These are phyloP conservation scores for Rosa hybrid DNA, from an alignment of 331 rosid species.

Conservation along the genomic window DNA sequence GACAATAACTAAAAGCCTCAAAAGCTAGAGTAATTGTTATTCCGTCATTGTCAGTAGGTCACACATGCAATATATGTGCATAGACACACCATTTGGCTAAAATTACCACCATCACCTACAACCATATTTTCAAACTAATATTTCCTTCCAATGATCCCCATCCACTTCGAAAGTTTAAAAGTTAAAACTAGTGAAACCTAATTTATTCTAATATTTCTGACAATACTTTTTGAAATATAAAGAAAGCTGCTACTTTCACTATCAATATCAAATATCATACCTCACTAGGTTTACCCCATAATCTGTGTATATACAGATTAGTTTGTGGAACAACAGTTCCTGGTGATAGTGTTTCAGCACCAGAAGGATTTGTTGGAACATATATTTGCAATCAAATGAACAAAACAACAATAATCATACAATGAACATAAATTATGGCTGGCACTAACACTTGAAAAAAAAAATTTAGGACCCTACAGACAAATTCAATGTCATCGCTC, in stretches of 20 bases:
- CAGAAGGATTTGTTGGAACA: constrained; percentile 86
- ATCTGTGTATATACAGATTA: constrained; percentile 76
- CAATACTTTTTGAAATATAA: background rate
- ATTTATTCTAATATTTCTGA: background rate
- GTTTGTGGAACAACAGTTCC: constrained; percentile 80
- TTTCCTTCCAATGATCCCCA: constrained; percentile 1
- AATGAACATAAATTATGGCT: background rate
- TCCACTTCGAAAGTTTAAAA: background rate
- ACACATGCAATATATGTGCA: background rate
- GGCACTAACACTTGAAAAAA: constrained; percentile 7
- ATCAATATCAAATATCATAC: constrained; percentile 38
- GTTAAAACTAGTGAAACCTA: background rate
- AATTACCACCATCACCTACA: background rate
- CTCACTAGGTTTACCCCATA: constrained; percentile 98
- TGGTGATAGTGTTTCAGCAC: constrained; percentile 90
- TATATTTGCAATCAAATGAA: constrained; percentile 54
- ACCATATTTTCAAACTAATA: background rate
- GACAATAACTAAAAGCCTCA: constrained; percentile 4
- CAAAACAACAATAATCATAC: constrained; percentile 1
- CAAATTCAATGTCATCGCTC: background rate
- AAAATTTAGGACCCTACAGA: background rate
- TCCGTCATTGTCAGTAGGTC: background rate
- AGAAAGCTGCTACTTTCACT: background rate
- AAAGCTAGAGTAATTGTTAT: background rate
- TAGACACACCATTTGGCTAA: background rate